Evolutionary conservation across 768 basidiomycete genomes (phyloP), one percentile per base, ranked within the genome.

Genomic region (Lyophyllum shimeji): DNA sequence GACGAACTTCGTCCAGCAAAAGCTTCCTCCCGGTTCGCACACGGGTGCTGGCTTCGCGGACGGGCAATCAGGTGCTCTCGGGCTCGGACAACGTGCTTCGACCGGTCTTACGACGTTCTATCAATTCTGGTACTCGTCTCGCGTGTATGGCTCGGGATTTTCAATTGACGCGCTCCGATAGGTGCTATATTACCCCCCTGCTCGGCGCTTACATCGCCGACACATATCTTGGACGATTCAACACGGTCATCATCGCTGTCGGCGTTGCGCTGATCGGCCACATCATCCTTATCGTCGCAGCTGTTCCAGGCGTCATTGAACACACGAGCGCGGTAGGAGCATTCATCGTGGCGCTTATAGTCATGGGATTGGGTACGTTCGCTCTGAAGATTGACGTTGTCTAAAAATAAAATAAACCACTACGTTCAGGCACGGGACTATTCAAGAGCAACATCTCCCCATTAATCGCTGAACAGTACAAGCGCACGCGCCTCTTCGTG

Each of bases 401-500:
- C 74, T 1, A 74, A 70, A 43, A 69, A 56, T 34, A 70, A 43
- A 69, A 56, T 34, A 89, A 88, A 27, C 85, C 87, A 62, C 75
- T 81, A 21, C 86, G 90, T 44, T 82, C 90, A 70, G 82, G 88
- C 17, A 81, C 88, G 9, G 89, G 88, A 7, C 73, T 85, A 21
- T 89, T 91, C 80, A 90, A 92, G 71, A 71, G 84, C 1, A 91
- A 90, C 67, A 84, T 92, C 58, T 86, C 85, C 0, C 89, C 90
- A 1, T 74, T 93, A 60, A 78, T 92, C 21, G 90, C 90, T 7
- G 90, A 92, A 66, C 90, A 92, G 63, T 86, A 87, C 64, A 77
- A 70, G 53, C 74, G 76, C 46, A 82, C 79, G 11, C 76, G 75
- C 57, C 73, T 77, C 13, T 88, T 84, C 67, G 71, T 89, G 27